A percentile compares a stretch with the other conserved stretches of the same genome.
These are phyloP conservation scores for Lolium multiflorum DNA, from an alignment of 176 grass and related monocot species.

Conservation along the genomic window DNA sequence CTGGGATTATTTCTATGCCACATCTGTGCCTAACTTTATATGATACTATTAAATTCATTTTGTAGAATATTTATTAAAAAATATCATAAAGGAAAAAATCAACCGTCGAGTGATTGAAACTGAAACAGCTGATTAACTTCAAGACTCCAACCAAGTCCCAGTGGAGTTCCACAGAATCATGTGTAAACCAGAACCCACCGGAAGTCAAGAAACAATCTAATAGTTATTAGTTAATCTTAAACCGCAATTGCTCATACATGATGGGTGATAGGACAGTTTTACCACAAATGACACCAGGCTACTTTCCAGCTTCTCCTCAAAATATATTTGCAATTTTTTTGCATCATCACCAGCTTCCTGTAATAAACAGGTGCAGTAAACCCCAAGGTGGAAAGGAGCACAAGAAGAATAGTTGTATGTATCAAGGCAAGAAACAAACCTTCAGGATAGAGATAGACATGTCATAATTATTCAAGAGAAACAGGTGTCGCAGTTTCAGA, in stretches of 20 bases:
- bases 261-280: constrained; percentile 37
- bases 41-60: constrained; percentile 12
- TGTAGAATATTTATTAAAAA: not conserved
- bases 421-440: constrained; percentile 48
- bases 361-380: constrained; percentile 25
- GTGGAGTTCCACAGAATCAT: not conserved
- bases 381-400: not conserved
- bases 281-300: constrained; percentile 84
- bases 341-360: constrained; percentile 71
- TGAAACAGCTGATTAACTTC: not conserved
- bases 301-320: constrained; percentile 85
- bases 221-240: not conserved
- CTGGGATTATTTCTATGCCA: not conserved
- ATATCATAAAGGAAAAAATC: not conserved
- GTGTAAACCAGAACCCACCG: constrained; percentile 14
- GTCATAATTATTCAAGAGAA: constrained; percentile 98
- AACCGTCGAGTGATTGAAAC: constrained; percentile 4
- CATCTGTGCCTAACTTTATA: not conserved
- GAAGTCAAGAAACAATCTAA: constrained; percentile 4
- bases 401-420: not conserved
- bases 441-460: constrained; percentile 88
- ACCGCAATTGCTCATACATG: not conserved
- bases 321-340: constrained; percentile 64
- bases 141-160: not conserved
- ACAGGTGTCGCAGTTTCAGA: constrained; percentile 70